Evolutionary conservation across 371 early-diverging fungal species (phyloP), one percentile per base, ranked within the genome.

Genomic region (Syncephalastrum racemosum): DNA sequence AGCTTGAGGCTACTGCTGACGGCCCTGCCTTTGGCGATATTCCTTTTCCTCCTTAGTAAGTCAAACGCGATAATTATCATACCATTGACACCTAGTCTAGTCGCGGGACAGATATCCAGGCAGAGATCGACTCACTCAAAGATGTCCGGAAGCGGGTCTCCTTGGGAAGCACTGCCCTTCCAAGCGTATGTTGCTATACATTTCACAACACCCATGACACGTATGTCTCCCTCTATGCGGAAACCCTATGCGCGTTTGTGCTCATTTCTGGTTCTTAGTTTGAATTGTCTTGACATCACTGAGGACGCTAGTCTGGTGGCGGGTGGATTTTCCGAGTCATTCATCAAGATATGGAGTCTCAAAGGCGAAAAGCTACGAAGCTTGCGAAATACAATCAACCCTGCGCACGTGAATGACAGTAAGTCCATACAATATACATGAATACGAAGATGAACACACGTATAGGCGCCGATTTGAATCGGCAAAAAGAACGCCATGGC

Each of bases 131-230:
- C 24, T 79, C 73, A 42, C 70, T 99, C 31, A 87, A 87, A 57
- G 98, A 99, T 50, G 59, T 95, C 6, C 77, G 91, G 65, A 91
- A 92, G 53, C 88, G 92, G 39, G 86, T 93, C 5, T 74, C 84
- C 1, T 66, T 94, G 18, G 83, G 88, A 3, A 84, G 88, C 22
- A 81, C 84, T 3, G 85, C 92, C 14, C 80, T 95, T 31, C 98
- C 99, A 2, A 94, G 95, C 40, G 87, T 99, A 24, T 96, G 97
- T 72, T 91, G 92, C 62, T 99, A 96, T 73, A 99, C 99, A 4
- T 90, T 99, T 55, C 95, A 97, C 75, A 99, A 99, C 66, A 92
- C 97, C 1, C 86, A 91, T 70, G 91, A 91, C 66, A 72, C 74
- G 88, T 89, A 77, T 48, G 66, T 62, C 8, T 41, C 48, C n/a